Base-by-base conservation (phyloP, 1,284 basidiomycete species). In the Coriolopsis trogii region DNA sequence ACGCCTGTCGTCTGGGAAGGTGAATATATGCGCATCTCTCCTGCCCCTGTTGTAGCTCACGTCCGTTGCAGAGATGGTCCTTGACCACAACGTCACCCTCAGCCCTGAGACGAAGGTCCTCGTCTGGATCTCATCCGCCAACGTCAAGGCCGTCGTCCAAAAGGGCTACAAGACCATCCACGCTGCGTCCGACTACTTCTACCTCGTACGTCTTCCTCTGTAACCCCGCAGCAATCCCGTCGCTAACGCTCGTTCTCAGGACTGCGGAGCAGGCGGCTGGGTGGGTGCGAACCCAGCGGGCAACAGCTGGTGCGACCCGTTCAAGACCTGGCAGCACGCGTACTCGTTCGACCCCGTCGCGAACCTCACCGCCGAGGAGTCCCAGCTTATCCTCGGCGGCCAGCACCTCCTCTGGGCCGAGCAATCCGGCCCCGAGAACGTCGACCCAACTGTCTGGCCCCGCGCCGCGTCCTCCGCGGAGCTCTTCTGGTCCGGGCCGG, bases 241-340 rank as follows among this genome's bases (percentile, higher is more conserved):
- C 4, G 3, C 48, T 50, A 23, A 56, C 25, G 12, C 15, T 5
- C n/a, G 8, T 4, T 38, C 24, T n/a, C 49, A 85, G 84, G 89
- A 93, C 61, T 91, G 90, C 66, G 92, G 94, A 12, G 84, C 71
- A 0, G 92, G 93, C 3, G 82, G 70, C 34, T 95, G 91, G 91
- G 61, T 94, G 18, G 89, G 88, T n/a, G 72, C 73, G 36, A 59
- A 73, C 62, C 72, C 82, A 1, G 40, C 66, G 34, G 75, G 70
- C 5, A 73, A 76, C 56, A 75, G 72, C 40, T 84, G 82, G 86
- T 89, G 87, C 65, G 85, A 87, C 60, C 86, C 87, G 2, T 87
- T 85, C 80, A 89, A 89, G 69, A 81, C 82, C 3, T 92, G 89
- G 89, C 81, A 85, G 63, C 80, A 79, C 71, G 69, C 83, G 3